Evolutionary conservation across 108 stramenopile genomes (phyloP).

Genomic region (Nannochloropsis oceanica): DNA sequence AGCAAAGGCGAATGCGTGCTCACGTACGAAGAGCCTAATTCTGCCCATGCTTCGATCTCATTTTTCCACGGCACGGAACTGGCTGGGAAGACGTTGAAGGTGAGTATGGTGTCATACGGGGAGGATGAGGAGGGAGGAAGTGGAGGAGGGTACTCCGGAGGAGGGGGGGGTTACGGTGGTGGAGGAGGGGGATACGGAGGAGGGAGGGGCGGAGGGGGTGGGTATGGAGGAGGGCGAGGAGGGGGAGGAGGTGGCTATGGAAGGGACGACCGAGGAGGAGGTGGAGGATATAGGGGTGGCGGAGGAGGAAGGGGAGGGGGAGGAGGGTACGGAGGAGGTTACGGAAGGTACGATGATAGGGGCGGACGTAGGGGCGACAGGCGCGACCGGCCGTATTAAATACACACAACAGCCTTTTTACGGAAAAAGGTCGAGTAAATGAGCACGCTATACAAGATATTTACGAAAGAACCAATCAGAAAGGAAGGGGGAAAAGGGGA

Average conservation of each 20-base stretch:
- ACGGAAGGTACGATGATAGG: not conserved
- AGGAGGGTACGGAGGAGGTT: not conserved
- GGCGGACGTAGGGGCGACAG: not conserved
- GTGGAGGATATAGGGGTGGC: not conserved
- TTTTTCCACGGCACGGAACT: slow-evolving; percentile 19
- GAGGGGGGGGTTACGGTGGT: not conserved
- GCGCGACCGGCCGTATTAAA: not conserved
- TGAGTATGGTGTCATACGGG: slow-evolving; percentile 3
- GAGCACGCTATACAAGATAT: no score
- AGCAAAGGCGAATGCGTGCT: slow-evolving; percentile 21
- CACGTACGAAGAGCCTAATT: slow-evolving; percentile 21
- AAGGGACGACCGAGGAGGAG: not conserved
- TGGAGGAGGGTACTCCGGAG: not conserved
- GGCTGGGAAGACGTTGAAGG: slow-evolving; percentile 11
- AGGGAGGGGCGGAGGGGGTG: not conserved
- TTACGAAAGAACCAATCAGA: no score
- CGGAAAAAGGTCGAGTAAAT: no score
- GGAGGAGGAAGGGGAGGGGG: not conserved
- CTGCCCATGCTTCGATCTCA: slow-evolving; percentile 11
- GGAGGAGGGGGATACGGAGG: not conserved
- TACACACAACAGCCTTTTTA: no score
- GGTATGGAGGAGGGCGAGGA: not conserved
- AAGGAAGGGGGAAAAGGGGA: no score
- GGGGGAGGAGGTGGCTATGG: not conserved
- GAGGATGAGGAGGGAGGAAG: not conserved